Evolutionary conservation across 257 asterid genomes (phyloP), one percentile per base, ranked within the genome.

Genomic region (Craterostigma plantagineum): DNA sequence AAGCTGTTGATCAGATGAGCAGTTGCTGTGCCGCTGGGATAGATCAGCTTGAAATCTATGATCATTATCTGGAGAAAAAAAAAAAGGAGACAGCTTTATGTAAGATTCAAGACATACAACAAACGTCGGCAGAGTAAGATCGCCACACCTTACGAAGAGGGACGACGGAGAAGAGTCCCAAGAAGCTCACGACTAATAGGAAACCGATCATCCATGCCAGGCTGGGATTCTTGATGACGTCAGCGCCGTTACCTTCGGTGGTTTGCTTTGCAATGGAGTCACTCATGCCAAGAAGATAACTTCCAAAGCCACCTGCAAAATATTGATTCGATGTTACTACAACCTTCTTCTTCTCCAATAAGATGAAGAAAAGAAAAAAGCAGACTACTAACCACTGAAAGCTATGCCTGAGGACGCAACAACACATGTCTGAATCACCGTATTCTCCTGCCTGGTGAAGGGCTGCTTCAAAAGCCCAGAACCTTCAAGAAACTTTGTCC

Each of bases 1-100:
- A 86, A 86, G 70, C 96, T 81, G 37, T 86, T 86, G 72, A 86
- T 86, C 14, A 86, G 78, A 59, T 86, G 72, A 69, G 92, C 94
- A 38, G 96, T 86, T 42, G 94, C 96, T n/a, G 96, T 86, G 52
- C 96, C 96, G 53, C 96, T 86, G 35, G 96, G 96, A 60, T 86
- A 86, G 9, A 51, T 86, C 55, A 86, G 68, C 61, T 65, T 81
- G 71, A 86, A 86, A 71, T 86, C 92, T 35, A 86, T 60, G 63
- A 86, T 69, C 96, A 86, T 86, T 58, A 81, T 75, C 96, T 85
- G 75, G n/a, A n/a, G n/a, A n/a, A n/a, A n/a, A n/a, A n/a, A n/a
- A n/a, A n/a, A n/a, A n/a, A 33, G 12, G 18, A 18, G 7, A 7
- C 1, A 44, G 46, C 39, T 38, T 12, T 43, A 43, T 33, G 52